Evolutionary conservation across 495 filamentous ascomycete species (phyloP).

Genomic region (Lindgomyces ingoldianus): DNA sequence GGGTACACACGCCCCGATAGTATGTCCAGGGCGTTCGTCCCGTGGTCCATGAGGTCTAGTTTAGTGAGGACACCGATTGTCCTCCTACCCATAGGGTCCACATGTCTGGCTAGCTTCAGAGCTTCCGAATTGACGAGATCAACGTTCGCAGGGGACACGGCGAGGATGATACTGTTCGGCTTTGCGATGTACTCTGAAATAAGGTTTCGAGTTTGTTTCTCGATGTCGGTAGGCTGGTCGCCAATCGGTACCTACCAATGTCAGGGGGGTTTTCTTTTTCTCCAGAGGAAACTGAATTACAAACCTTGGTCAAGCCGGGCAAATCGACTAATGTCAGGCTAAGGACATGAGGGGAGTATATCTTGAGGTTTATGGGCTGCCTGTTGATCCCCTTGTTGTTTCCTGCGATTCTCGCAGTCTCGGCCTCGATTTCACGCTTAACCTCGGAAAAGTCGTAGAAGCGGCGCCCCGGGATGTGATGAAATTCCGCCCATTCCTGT

Average conservation of each 20-base stretch:
- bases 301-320: slow-evolving; percentile 92
- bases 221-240: slow-evolving; percentile 96
- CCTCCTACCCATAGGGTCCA: slow-evolving; percentile 89
- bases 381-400: slow-evolving; percentile 98
- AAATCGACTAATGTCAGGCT: slow-evolving; percentile 96
- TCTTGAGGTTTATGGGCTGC: slow-evolving; percentile 97
- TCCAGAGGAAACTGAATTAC: slow-evolving; percentile 18
- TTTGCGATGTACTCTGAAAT: slow-evolving; percentile 99
- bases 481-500: slow-evolving; percentile 95
- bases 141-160: slow-evolving; percentile 96
- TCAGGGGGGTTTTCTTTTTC: slow-evolving; percentile 24
- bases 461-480: slow-evolving; percentile 84
- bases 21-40: slow-evolving; percentile 96
- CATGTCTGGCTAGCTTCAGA: slow-evolving; percentile 93
- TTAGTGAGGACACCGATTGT: slow-evolving; percentile 98
- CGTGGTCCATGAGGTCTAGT: slow-evolving; percentile 98
- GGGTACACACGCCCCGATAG: slow-evolving; percentile 95
- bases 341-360: slow-evolving; percentile 95
- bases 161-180: slow-evolving; percentile 96
- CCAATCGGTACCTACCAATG: slow-evolving; percentile 78
- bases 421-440: slow-evolving; percentile 95
- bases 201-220: slow-evolving; percentile 95
- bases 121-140: slow-evolving; percentile 99
- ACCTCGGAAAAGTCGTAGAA: slow-evolving; percentile 92
- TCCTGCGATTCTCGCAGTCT: slow-evolving; percentile 92